Conservation (phyloP, 768 basidiomycete genomes). For the Suillus lakei region DNA sequence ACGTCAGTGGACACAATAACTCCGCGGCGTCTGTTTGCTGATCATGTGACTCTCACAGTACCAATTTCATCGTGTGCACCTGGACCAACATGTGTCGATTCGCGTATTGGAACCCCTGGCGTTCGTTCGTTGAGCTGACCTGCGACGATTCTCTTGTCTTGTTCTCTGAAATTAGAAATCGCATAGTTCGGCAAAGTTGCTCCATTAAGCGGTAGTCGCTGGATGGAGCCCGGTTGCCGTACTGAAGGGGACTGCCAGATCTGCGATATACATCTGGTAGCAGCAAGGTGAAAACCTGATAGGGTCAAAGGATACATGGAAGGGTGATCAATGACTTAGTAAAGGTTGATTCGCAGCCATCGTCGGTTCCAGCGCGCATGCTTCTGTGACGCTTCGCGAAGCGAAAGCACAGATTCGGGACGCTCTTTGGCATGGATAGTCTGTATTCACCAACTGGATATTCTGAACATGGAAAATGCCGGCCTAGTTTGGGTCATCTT, state of each 20-base stretch:
- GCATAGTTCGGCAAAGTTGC: background rate
- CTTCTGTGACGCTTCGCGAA: slow-evolving; percentile 7
- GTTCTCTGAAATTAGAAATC: slow-evolving; percentile 5
- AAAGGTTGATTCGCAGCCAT: slow-evolving; percentile 5
- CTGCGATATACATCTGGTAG: background rate
- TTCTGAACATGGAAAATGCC: background rate
- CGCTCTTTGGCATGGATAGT: background rate
- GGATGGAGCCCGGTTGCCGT: background rate
- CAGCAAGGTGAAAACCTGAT: background rate
- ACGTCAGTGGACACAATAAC: background rate
- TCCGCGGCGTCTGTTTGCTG: background rate
- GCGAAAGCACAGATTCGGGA: background rate
- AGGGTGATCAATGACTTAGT: slow-evolving; percentile 1
- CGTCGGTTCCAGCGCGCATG: background rate
- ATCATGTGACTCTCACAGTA: slow-evolving; percentile 1
- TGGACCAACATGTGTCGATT: background rate
- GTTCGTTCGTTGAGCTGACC: background rate
- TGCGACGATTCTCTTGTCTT: background rate
- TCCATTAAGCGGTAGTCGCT: slow-evolving; percentile 2
- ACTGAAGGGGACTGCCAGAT: background rate
- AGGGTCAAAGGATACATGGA: background rate
- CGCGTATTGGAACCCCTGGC: background rate
- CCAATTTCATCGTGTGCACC: too few relatives aligned
- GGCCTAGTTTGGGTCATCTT: slow-evolving; percentile 22
- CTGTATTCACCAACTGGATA: background rate